Conservation (phyloP, 176 grass and related monocot species). For the Eleusine coracana region DNA sequence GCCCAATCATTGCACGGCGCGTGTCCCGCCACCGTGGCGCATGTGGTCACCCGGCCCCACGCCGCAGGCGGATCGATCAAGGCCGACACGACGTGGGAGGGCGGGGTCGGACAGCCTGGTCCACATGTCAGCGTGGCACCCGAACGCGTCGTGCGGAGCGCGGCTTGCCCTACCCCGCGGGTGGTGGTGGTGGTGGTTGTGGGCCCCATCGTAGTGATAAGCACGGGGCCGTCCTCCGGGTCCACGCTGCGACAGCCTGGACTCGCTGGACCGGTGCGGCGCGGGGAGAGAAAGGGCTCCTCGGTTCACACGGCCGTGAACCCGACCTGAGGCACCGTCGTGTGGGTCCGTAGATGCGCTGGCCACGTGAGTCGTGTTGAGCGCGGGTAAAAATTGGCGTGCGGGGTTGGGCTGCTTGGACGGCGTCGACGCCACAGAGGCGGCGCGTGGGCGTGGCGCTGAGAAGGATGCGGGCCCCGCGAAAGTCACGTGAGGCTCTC, state of each 20-base stretch:
- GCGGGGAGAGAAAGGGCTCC: neutral
- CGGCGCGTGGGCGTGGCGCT: slow-evolving; percentile 34
- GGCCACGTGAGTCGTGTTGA: neutral
- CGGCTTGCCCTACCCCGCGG: neutral
- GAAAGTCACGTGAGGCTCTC: neutral
- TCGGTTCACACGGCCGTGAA: neutral
- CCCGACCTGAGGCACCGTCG: neutral
- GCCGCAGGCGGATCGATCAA: slow-evolving; percentile 1
- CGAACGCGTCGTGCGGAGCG: neutral
- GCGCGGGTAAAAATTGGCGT: neutral
- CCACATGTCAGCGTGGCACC: slow-evolving; percentile 25
- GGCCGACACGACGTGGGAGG: slow-evolving; percentile 28
- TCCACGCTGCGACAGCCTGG: slow-evolving; percentile 42
- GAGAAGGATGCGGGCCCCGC: slow-evolving; percentile 33
- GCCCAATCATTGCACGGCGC: neutral
- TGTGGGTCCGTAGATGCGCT: neutral
- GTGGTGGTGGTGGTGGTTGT: neutral
- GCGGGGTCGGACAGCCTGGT: neutral
- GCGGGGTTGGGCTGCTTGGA: neutral
- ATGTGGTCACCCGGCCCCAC: slow-evolving; percentile 18
- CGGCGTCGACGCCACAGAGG: neutral
- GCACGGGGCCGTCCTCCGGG: slow-evolving; percentile 19
- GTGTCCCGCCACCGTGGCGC: slow-evolving; percentile 34
- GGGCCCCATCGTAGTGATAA: slow-evolving; percentile 36
- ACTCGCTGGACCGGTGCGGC: slow-evolving; percentile 28